phyloP scores from a whole-genome alignment of 1,284 basidiomycete species.

The Schizophyllum amplum region DNA sequence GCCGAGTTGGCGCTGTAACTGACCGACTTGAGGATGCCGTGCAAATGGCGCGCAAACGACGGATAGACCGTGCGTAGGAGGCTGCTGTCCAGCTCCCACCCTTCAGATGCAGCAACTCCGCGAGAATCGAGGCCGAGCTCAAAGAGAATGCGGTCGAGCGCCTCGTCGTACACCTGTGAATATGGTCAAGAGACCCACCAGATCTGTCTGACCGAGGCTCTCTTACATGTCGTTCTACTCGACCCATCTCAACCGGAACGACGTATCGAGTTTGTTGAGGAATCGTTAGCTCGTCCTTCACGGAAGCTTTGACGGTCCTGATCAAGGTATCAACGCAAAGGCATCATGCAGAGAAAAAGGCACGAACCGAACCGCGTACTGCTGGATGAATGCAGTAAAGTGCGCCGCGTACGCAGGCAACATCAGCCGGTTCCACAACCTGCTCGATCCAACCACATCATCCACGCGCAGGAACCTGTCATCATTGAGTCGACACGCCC shows the following conservation, averaged over 20 bases:
- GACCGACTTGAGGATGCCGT: slow-evolving; percentile 82
- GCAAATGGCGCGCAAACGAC: slow-evolving; percentile 75
- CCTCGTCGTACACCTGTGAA: slow-evolving; percentile 81
- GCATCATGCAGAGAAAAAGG: background rate
- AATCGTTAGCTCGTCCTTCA: slow-evolving; percentile 73
- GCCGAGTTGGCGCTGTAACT: slow-evolving; percentile 25
- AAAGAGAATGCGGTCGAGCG: slow-evolving; percentile 54
- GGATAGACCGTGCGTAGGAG: slow-evolving; percentile 53
- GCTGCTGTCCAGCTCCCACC: slow-evolving; percentile 54
- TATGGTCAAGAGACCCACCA: too few relatives aligned
- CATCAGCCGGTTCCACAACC: slow-evolving; percentile 62
- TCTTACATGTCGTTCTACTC: slow-evolving; percentile 71
- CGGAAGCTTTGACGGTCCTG: slow-evolving; percentile 69
- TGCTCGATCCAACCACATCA: slow-evolving; percentile 36
- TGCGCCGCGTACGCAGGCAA: slow-evolving; percentile 50
- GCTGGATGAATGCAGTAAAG: slow-evolving; percentile 62
- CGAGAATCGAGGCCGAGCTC: slow-evolving; percentile 65
- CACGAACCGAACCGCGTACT: slow-evolving; percentile 58
- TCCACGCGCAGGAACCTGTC: slow-evolving; percentile 67
- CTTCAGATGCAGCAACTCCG: slow-evolving; percentile 53
- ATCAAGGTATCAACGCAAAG: background rate
- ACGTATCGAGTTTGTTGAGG: slow-evolving; percentile 75
- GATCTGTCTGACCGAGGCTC: too few relatives aligned
- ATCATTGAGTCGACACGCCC: background rate
- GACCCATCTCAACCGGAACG: slow-evolving; percentile 68